phyloP scores from a whole-genome alignment of 2,329 filamentous ascomycete species.

The Hawksworthiomyces lignivorus region DNA sequence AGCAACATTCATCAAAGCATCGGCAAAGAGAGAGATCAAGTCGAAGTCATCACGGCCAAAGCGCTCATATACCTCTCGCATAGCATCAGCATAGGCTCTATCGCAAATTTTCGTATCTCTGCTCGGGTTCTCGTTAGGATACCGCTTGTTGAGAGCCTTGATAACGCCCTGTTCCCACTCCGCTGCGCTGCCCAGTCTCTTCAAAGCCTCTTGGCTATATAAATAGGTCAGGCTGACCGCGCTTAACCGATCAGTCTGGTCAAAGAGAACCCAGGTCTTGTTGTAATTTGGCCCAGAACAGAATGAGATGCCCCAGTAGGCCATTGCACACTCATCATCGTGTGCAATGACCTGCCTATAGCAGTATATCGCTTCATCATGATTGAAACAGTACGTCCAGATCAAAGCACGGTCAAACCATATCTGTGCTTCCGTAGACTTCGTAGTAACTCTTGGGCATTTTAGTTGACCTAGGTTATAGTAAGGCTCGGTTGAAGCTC shows the following conservation, averaged over 20 bases:
- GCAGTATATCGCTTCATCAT: conserved; percentile 60
- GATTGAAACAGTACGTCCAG: conserved; percentile 71
- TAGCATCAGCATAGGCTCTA: conserved; percentile 2
- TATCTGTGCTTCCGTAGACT: conserved; percentile 28
- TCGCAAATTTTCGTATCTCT: conserved; percentile 4
- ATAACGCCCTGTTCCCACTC: conserved; percentile 8
- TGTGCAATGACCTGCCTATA: conserved; percentile 51
- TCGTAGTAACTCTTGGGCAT: not conserved
- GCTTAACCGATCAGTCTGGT: conserved; percentile 44
- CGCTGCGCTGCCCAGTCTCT: not conserved
- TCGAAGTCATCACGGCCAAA: conserved; percentile 4
- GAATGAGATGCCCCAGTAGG: conserved; percentile 65
- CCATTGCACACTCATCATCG: conserved; percentile 52
- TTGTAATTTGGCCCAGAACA: conserved; percentile 68
- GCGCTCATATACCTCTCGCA: conserved; percentile 2
- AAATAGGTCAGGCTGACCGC: conserved; percentile 1
- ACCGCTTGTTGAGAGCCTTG: conserved; percentile 1
- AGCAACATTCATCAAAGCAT: conserved; percentile 35
- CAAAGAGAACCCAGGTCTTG: conserved; percentile 69
- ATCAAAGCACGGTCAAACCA: conserved; percentile 70
- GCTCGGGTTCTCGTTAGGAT: conserved; percentile 1
- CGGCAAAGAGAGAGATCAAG: conserved; percentile 5
- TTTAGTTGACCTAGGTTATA: conserved; percentile 5
- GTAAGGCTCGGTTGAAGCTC: conserved; percentile 6
- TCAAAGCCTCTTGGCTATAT: conserved; percentile 1